Evolutionary conservation across 345 rosid species (phyloP).

Genomic region (Microcos paniculata): DNA sequence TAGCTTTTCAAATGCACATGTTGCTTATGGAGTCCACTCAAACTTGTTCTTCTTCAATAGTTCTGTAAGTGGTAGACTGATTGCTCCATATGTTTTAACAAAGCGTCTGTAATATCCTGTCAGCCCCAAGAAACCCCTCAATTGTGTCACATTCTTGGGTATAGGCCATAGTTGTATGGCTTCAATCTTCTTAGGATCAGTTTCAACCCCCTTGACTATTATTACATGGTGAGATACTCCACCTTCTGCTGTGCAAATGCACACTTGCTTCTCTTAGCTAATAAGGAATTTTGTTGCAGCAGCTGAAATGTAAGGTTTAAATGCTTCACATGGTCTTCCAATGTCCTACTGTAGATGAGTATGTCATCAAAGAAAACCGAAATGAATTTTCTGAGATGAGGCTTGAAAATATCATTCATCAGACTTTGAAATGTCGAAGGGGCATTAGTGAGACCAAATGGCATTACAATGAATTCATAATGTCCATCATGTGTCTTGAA

Average conservation of each 20-base stretch:
- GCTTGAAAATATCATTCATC: too few species aligned
- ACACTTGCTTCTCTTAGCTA: not conserved
- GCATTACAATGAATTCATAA: not conserved
- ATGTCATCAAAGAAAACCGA: not conserved
- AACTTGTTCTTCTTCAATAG: not conserved
- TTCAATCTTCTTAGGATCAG: not conserved
- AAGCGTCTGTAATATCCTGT: too few species aligned
- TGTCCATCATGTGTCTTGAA: not conserved
- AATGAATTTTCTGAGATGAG: too few species aligned
- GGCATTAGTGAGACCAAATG: too few species aligned
- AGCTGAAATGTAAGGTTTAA: not conserved
- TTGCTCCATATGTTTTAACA: not conserved
- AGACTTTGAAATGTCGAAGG: too few species aligned
- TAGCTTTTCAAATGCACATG: not conserved
- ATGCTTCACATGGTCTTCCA: not conserved
- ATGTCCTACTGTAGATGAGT: not conserved
- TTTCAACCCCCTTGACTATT: not conserved
- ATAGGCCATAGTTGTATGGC: too few species aligned
- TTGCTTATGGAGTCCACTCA: not conserved
- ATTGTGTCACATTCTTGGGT: too few species aligned
- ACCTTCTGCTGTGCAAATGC: not conserved
- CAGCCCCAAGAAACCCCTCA: too few species aligned
- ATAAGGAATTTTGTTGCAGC: not conserved
- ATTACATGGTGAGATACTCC: not conserved
- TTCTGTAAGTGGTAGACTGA: not conserved